A percentile compares a stretch with the other conserved stretches of the same genome.
Evolutionary conservation across 352 stramenopile genomes (phyloP).

Genomic region (Phytopythium mirpurense): DNA sequence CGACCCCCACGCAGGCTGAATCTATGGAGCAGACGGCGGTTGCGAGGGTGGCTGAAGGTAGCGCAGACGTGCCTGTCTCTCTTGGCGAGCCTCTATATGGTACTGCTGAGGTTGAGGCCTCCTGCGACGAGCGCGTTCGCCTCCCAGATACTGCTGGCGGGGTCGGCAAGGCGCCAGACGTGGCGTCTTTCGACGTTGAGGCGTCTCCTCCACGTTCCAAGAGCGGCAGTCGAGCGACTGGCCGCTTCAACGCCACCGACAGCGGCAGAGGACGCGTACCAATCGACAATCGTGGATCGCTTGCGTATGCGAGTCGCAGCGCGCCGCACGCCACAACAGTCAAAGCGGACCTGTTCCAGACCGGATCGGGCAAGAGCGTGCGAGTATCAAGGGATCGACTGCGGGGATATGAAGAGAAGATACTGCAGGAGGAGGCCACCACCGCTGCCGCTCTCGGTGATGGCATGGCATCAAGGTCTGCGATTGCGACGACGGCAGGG

Average conservation of each 20-base stretch:
- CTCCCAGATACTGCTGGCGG: background rate
- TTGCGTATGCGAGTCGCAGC: background rate
- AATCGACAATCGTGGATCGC: background rate
- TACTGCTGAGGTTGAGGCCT: background rate
- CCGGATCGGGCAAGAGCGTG: slow-evolving; percentile 25
- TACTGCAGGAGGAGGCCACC: background rate
- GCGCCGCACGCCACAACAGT: background rate
- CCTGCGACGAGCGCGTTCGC: background rate
- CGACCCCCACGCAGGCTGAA: background rate
- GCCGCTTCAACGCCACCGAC: background rate
- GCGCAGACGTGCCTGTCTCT: background rate
- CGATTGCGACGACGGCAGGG: background rate
- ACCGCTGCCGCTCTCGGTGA: background rate
- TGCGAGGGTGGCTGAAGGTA: background rate
- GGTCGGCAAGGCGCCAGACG: background rate
- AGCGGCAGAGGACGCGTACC: no score
- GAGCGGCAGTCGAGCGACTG: background rate
- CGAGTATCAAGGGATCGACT: slow-evolving; percentile 22
- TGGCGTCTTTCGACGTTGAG: background rate
- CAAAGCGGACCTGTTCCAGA: slow-evolving; percentile 22
- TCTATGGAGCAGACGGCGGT: background rate
- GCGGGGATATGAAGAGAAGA: slow-evolving; percentile 20
- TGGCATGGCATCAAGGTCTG: background rate
- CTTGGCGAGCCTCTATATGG: no score
- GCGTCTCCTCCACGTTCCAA: background rate